These are phyloP conservation scores for Kuraishia floccosa DNA, from an alignment of 805 yeast genomes.

Conservation along the genomic window DNA sequence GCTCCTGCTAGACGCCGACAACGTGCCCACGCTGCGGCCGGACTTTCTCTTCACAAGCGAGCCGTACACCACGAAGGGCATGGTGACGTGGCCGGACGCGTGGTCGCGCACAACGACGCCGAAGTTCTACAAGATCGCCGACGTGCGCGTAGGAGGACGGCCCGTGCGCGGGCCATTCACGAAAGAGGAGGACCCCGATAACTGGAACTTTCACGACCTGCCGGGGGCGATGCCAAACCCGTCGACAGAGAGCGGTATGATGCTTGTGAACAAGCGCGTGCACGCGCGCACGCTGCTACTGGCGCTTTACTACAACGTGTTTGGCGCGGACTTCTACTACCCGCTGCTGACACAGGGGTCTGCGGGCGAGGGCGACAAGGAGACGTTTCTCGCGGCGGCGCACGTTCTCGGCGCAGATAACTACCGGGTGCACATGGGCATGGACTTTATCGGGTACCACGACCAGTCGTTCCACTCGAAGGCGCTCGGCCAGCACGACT, in stretches of 20 bases:
- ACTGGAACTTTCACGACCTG: conserved; percentile 45
- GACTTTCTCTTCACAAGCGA: conserved; percentile 34
- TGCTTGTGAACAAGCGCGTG: conserved; percentile 38
- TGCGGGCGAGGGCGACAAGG: conserved; percentile 65
- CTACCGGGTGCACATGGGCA: conserved; percentile 44
- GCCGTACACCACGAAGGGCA: conserved; percentile 21
- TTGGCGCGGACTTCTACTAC: conserved; percentile 49
- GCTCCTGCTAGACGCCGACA: conserved; percentile 39
- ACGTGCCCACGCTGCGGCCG: conserved; percentile 28
- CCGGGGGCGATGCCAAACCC: conserved; percentile 58
- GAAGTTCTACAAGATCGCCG: conserved; percentile 42
- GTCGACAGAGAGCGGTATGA: conserved; percentile 53
- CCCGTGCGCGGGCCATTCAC: conserved; percentile 18
- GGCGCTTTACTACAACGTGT: conserved; percentile 44
- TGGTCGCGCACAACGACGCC: conserved; percentile 66
- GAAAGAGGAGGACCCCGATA: conserved; percentile 8
- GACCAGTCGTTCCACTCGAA: conserved; percentile 24
- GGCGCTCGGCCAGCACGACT: conserved; percentile 33
- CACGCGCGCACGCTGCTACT: conserved; percentile 42
- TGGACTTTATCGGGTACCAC: conserved; percentile 40
- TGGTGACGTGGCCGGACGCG: conserved; percentile 59
- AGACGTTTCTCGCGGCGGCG: conserved; percentile 56
- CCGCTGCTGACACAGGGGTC: conserved; percentile 50
- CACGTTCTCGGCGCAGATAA: conserved; percentile 31
- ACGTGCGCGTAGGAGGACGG: conserved; percentile 20